Evolutionary conservation across 129 eudicot species (phyloP), one percentile per base, ranked within the genome.

Genomic region (Flaveria robusta): DNA sequence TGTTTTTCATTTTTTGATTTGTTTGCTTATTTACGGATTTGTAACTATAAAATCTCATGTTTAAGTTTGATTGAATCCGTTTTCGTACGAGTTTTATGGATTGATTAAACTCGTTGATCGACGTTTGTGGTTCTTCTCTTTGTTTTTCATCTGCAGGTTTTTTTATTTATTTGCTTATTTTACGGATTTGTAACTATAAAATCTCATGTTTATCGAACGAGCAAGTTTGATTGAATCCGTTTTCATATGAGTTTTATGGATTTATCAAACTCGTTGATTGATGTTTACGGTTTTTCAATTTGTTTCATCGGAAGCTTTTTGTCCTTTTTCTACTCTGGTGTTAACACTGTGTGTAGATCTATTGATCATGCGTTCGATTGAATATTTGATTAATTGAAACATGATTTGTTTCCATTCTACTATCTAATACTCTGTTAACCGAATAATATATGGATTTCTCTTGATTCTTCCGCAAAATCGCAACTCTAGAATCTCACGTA

Each of bases 201-300:
- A 19, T 16, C 22, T 51, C 20, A n/a, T 31, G 68, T 14, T 1
- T 63, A 60, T 29, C 19, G 45, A 3, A 47, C 34, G 26, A 76
- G 9, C 45, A 49, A 49, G 12, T 18, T 66, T 43, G 50, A 42
- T 77, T 43, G 31, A 67, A 43, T 77, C 10, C 19, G 37, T 68
- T 18, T 42, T 69, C 7, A 9, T 43, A 75, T 24, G 14, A 31
- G 7, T 76, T 49, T 49, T 7, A 46, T 46, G 11, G 27, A 75
- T 45, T 10, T 10, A 75, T 24, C 31, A 45, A 68, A 14, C 62
- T 26, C 27, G 27, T 43, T 62, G 13, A 58, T 74, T 13, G 3
- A 45, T 41, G 20, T 43, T 47, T 42, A 60, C 60, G 70, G 13
- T 22, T 69, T 68, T 14, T 69, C 26, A 9, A 47, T 43, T 68